A percentile compares a stretch with the other conserved stretches of the same genome.
These are phyloP conservation scores for Jatropha podagrica DNA, from an alignment of 441 rosid genomes.

Conservation along the genomic window DNA sequence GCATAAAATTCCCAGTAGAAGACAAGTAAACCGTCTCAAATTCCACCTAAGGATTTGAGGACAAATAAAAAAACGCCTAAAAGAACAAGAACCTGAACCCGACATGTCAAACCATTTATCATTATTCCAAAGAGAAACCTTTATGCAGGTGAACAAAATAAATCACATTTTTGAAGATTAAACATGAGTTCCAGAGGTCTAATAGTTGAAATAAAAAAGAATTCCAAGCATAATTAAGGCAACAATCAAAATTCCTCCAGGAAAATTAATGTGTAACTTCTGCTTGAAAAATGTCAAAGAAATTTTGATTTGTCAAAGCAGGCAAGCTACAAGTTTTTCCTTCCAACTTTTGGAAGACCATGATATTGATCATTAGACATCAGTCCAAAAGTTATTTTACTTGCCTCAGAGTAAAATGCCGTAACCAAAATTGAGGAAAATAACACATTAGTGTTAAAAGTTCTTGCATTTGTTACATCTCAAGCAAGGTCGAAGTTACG, in stretches of 20 bases:
- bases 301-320: too few relatives aligned
- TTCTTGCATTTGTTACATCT: too few relatives aligned
- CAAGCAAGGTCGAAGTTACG: not conserved
- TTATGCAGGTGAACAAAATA: not conserved
- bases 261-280: too few relatives aligned
- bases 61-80: not conserved
- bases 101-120: not conserved
- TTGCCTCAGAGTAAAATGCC: too few relatives aligned
- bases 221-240: not conserved
- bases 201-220: not conserved
- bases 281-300: too few relatives aligned
- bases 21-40: not conserved
- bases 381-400: too few relatives aligned
- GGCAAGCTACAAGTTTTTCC: too few relatives aligned
- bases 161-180: not conserved
- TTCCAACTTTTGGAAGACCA: too few relatives aligned
- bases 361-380: too few relatives aligned
- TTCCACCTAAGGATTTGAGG: not conserved
- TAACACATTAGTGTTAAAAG: too few relatives aligned
- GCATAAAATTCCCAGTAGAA: not conserved
- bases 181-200: not conserved
- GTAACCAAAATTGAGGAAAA: too few relatives aligned
- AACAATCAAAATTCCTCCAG: not conserved
- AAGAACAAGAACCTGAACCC: not conserved
- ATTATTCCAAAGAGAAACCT: not conserved